Evolutionary conservation across 2,329 filamentous ascomycete genomes (phyloP).

Genomic region (Nemania serpens): DNA sequence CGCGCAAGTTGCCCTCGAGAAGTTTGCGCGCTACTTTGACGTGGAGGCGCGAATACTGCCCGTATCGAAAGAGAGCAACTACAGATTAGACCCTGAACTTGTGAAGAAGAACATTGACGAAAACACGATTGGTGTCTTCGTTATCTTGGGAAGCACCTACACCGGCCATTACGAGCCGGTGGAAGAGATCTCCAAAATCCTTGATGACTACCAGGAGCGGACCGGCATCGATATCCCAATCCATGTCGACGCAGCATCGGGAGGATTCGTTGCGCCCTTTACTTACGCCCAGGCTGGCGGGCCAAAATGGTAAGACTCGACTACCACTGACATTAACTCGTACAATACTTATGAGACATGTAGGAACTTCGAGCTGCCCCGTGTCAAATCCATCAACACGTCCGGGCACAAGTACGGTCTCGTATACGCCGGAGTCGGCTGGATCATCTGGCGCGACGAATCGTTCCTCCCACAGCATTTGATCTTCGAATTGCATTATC

Average conservation of each 20-base stretch:
- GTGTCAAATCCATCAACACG: slow-evolving; percentile 69
- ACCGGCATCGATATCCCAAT: slow-evolving; percentile 70
- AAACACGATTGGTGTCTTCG: slow-evolving; percentile 77
- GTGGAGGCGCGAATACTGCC: slow-evolving; percentile 69
- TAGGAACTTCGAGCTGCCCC: slow-evolving; percentile 63
- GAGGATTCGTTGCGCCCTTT: slow-evolving; percentile 66
- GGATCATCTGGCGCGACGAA: slow-evolving; percentile 72
- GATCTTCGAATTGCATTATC: slow-evolving; percentile 71
- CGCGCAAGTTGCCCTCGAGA: slow-evolving; percentile 73
- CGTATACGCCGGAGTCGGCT: slow-evolving; percentile 69
- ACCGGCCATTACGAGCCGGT: slow-evolving; percentile 77
- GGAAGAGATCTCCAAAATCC: slow-evolving; percentile 66
- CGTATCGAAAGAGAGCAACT: slow-evolving; percentile 64
- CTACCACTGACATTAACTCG: neutral
- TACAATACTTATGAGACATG: slow-evolving; percentile 1
- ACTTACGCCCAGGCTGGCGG: slow-evolving; percentile 59
- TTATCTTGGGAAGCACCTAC: slow-evolving; percentile 73
- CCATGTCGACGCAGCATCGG: slow-evolving; percentile 66
- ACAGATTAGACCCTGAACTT: slow-evolving; percentile 64
- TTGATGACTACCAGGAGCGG: slow-evolving; percentile 65
- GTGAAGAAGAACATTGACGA: slow-evolving; percentile 72
- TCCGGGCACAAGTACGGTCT: slow-evolving; percentile 64
- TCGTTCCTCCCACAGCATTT: slow-evolving; percentile 68
- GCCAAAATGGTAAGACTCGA: slow-evolving; percentile 55
- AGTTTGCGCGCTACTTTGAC: slow-evolving; percentile 75